Evolutionary conservation across 2,329 filamentous ascomycete species (phyloP), one percentile per base, ranked within the genome.

Genomic region (Ophiostoma piceae): DNA sequence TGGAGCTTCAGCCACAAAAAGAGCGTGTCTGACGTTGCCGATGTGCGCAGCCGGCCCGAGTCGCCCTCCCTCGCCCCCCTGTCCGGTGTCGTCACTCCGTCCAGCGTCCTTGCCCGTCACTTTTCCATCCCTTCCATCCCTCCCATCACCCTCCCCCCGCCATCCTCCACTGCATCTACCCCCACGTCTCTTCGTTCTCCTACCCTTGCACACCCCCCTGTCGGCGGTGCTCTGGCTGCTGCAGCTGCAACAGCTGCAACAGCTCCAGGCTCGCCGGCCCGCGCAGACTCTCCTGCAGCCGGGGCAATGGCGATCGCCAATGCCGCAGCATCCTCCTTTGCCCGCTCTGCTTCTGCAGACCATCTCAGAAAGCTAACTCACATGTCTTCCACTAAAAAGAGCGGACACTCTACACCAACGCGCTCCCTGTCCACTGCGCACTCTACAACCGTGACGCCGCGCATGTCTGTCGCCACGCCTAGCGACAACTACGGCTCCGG

Each of bases 281-380:
- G 78, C 76, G 75, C 77, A 74, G 76, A 80, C 73, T 77, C 66
- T 19, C 65, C 43, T 47, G 62, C 62, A 16, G 29, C 29, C 9
- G 60, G 29, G 14, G 57, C 57, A 32, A 62, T 19, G 11, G 57
- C 57, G 35, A 19, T 37, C 7, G 19, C 77, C 74, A 77, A 77
- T 72, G 75, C 75, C 72, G 67, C 47, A 35, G 43, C 71, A 41
- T 74, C 79, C 77, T 75, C 78, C 76, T 78, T 79, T 76, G 78
- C 79, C 74, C 77, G 80, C 78, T 89, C 86, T 80, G 85, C 86
- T 79, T 87, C 88, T 78, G 82, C 87, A 84, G 84, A 86, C 80
- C 85, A 87, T 83, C 85, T 90, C 80, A 91, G 87, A 84, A 90
- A 90, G 91, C 94, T 97, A 92, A 97, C 93, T 87, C 85, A 88